phyloP scores from a whole-genome alignment of 208 protist genomes.

The Vickermania ingenoplastis region DNA sequence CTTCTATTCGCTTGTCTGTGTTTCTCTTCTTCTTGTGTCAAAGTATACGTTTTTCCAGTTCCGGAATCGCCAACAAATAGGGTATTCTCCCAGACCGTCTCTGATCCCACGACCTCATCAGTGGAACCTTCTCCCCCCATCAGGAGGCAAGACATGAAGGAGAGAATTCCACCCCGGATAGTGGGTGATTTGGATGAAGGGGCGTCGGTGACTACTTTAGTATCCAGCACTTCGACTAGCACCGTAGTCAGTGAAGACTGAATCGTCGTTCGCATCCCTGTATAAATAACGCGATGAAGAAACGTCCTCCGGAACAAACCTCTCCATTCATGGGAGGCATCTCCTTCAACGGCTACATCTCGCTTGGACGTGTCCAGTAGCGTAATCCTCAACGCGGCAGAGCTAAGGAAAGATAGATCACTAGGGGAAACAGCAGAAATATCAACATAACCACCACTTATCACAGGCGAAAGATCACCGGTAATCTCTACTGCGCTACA shows the following conservation, averaged over 20 bases:
- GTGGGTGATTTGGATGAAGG: not conserved
- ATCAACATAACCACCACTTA: not conserved
- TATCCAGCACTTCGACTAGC: conserved; percentile 18
- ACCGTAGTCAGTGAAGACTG: conserved; percentile 18
- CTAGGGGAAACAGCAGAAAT: not conserved
- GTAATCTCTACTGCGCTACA: not conserved
- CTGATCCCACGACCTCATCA: not conserved
- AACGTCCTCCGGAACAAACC: conserved; percentile 26
- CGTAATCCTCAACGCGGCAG: not conserved
- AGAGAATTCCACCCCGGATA: conserved; percentile 11
- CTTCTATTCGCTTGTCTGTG: not conserved
- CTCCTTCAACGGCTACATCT: not conserved
- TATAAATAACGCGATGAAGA: conserved; percentile 23
- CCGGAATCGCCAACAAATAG: conserved; percentile 36
- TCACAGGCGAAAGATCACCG: not conserved
- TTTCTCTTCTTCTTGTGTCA: conserved; percentile 6
- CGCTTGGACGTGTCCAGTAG: not conserved
- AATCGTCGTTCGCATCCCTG: conserved; percentile 17
- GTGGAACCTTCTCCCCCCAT: not conserved
- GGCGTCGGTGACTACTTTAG: conserved; percentile 3
- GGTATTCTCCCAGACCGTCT: conserved; percentile 4
- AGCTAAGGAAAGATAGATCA: not conserved
- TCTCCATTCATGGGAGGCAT: conserved; percentile 13
- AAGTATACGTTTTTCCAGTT: conserved; percentile 30
- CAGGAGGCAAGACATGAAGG: conserved; percentile 15